Base-by-base conservation (phyloP, 805 yeast species). In the Lipomyces yamadae region DNA sequence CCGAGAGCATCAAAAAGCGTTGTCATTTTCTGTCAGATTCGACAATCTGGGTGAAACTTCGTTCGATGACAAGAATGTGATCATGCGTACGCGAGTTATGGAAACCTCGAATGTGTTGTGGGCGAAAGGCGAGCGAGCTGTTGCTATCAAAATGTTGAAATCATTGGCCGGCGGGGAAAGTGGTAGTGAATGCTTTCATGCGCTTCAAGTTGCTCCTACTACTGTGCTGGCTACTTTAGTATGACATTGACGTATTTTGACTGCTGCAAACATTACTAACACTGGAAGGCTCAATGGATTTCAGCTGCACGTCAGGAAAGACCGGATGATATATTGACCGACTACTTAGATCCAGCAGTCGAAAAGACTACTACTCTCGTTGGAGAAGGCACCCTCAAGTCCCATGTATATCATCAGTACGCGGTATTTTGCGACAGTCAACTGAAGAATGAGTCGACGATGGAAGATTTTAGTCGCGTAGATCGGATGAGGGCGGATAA, bases 381-480 rank as follows among this genome's bases (percentile, higher is more conserved):
- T 3, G 65, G 61, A 13, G 73, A 74, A 77, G 54, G 85, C 87
- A 0, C 76, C 79, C 45, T 39, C n/a, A 30, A 37, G 33, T 61
- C 70, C 10, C 58, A 58, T 4, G 82, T 87, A 4, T 88, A 76
- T 73, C 88, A 85, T 67, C 80, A 82, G 2, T 82, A 89, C 71
- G 98, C 93, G 0, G 79, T 82, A 37, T 92, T 92, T 74, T 90
- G 97, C 74, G 89, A 89, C 72, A 77, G 80, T 5, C 93, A 90
- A 72, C 77, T 84, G 35, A 82, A 83, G 68, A 81, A 84, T 3
- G 74, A 81, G 4, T 77, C 78, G 1, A 74, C 82, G 24, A 80
- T 78, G 54, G 83, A 81, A 2, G 84, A 84, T 15, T 79, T 88
- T 0, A 70, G 73, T 11, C 81, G 80, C 39, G 72, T 80, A 4